Percentiles rank a stretch among this genome's conserved stretches.
These are phyloP conservation scores for Rhododendron mucronatum DNA, from an alignment of 148 eudicot species.

Conservation along the genomic window DNA sequence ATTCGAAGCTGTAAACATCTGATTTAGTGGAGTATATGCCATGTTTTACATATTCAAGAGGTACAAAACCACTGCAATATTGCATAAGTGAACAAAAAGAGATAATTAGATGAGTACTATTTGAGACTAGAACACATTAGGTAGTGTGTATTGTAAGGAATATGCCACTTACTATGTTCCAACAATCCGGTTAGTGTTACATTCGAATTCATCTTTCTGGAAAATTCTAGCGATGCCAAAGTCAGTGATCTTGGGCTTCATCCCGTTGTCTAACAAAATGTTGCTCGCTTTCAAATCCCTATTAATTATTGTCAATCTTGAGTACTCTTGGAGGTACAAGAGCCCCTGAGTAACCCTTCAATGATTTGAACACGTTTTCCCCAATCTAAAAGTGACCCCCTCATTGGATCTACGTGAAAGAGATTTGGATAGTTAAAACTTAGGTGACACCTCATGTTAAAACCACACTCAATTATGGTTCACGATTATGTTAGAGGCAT, in stretches of 20 bases:
- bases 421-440: not conserved
- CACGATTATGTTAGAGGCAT: not conserved
- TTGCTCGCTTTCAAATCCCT: not conserved
- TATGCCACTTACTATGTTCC: not conserved
- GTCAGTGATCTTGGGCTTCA: not conserved
- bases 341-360: not conserved
- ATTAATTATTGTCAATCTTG: not conserved
- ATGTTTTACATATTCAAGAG: not conserved
- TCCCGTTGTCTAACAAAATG: not conserved
- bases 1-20: not conserved
- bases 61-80: not conserved
- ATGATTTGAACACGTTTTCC: not conserved
- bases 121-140: not conserved
- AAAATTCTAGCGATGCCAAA: not conserved
- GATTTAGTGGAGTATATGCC: not conserved
- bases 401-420: not conserved
- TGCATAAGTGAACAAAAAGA: not conserved
- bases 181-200: not conserved
- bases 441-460: not conserved
- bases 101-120: not conserved
- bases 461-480: too few species aligned
- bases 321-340: not conserved
- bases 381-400: not conserved
- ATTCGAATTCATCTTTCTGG: not conserved
- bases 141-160: not conserved